These are phyloP conservation scores for Colletotrichum sp. DNA, from an alignment of 2,329 filamentous ascomycete species.

Conservation along the genomic window DNA sequence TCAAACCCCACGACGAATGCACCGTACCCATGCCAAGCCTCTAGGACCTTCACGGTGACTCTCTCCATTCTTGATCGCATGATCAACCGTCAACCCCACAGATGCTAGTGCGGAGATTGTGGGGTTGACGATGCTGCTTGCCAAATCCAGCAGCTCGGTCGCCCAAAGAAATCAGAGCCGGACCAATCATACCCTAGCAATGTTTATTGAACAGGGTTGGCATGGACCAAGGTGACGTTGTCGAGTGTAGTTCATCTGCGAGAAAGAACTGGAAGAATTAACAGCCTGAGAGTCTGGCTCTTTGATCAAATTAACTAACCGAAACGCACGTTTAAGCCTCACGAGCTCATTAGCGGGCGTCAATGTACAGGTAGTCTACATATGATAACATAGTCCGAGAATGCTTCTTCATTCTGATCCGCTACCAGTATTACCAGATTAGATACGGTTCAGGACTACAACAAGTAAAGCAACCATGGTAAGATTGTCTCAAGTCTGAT, in stretches of 20 bases:
- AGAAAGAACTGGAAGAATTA: rapidly evolving
- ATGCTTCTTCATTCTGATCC: not conserved
- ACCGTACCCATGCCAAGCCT: not conserved
- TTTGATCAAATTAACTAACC: not conserved
- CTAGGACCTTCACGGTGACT: not conserved
- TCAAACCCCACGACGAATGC: not conserved
- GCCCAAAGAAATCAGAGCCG: not conserved
- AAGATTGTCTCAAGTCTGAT: not conserved
- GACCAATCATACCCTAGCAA: not conserved
- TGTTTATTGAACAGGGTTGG: not conserved
- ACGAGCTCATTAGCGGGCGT: not conserved
- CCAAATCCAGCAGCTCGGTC: not conserved
- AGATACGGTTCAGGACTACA: not conserved
- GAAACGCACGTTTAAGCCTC: not conserved
- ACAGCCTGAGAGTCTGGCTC: not conserved
- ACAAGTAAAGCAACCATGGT: not conserved
- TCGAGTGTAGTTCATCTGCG: not conserved
- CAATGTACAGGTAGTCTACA: not conserved
- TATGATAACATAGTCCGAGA: not conserved
- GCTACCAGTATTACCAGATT: not conserved
- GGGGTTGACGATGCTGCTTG: not conserved
- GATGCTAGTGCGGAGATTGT: not conserved
- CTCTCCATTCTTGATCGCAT: not conserved
- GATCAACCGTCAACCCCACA: not conserved
- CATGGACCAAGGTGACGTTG: not conserved